Evolutionary conservation across 495 filamentous ascomycete genomes (phyloP).

Genomic region (Aspergillus hancockii): DNA sequence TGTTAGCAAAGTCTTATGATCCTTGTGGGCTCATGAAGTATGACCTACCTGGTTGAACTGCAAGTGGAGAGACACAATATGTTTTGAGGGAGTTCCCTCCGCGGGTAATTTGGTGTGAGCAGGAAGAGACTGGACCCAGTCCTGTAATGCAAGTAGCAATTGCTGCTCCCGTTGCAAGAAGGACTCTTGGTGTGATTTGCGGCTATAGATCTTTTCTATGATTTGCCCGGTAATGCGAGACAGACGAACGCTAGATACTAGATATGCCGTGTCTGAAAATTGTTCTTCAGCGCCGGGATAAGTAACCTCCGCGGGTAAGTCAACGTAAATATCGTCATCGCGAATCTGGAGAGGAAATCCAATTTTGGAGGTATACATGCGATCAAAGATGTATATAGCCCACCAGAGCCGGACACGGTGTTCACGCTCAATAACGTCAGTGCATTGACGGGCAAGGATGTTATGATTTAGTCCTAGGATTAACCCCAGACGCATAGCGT

Average conservation of each 20-base stretch:
- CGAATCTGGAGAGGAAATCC: slow-evolving; percentile 32
- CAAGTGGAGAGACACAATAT: slow-evolving; percentile 33
- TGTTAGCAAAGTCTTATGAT: slow-evolving; percentile 1
- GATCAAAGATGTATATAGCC: slow-evolving; percentile 36
- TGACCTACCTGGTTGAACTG: slow-evolving; percentile 34
- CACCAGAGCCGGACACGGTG: slow-evolving; percentile 36
- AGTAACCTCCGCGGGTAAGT: slow-evolving; percentile 27
- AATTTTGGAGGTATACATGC: slow-evolving; percentile 34
- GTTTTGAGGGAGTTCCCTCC: slow-evolving; percentile 21
- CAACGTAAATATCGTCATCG: slow-evolving; percentile 36
- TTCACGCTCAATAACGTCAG: slow-evolving; percentile 26
- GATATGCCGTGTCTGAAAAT: slow-evolving; percentile 26
- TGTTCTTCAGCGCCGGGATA: slow-evolving; percentile 21
- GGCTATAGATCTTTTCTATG: slow-evolving; percentile 29
- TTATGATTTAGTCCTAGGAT: slow-evolving; percentile 36
- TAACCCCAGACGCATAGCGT: slow-evolving; percentile 30
- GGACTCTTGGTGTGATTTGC: slow-evolving; percentile 25
- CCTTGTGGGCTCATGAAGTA: background rate
- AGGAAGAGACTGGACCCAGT: slow-evolving; percentile 33
- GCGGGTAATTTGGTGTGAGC: slow-evolving; percentile 23
- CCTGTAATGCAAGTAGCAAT: slow-evolving; percentile 27
- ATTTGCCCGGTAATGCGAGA: slow-evolving; percentile 26
- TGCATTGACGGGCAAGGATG: slow-evolving; percentile 31
- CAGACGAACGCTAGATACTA: slow-evolving; percentile 25
- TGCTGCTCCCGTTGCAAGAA: slow-evolving; percentile 34